Conservation (phyloP, 2,329 filamentous ascomycete species). For the Talaromyces piceae region DNA sequence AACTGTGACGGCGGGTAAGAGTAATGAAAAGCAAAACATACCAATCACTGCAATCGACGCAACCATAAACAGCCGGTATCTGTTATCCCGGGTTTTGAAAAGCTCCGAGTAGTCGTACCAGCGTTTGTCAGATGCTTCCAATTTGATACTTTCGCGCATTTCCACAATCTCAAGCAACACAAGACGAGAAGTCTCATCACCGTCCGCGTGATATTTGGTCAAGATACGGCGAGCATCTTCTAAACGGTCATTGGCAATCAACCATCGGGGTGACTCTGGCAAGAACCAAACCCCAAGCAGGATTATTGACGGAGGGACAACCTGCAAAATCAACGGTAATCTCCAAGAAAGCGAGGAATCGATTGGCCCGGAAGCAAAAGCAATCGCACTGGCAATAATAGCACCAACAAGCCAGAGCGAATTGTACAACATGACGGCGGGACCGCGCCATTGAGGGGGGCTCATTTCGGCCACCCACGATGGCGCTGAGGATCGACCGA, state of each 20-base stretch:
- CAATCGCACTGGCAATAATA: neutral
- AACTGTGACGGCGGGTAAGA: neutral
- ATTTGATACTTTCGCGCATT: constrained; percentile 23
- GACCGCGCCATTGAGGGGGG: constrained; percentile 1
- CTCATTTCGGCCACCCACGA: constrained; percentile 2
- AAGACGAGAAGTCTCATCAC: constrained; percentile 23
- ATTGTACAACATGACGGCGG: neutral
- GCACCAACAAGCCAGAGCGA: neutral
- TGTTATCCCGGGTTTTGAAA: constrained; percentile 36
- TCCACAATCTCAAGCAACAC: constrained; percentile 26
- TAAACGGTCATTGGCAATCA: constrained; percentile 45
- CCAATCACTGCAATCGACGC: neutral
- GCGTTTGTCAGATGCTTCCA: constrained; percentile 42
- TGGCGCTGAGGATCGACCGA: neutral
- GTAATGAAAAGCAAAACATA: neutral
- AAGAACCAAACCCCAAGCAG: neutral
- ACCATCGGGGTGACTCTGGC: constrained; percentile 7
- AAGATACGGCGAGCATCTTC: constrained; percentile 52
- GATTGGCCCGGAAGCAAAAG: neutral
- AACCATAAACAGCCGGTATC: constrained; percentile 1
- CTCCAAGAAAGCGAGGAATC: neutral
- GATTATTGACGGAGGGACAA: neutral
- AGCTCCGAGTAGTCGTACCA: constrained; percentile 55
- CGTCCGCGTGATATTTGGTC: constrained; percentile 51
- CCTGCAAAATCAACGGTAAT: constrained; percentile 4